Percentiles rank a stretch among this genome's conserved stretches.
These are phyloP conservation scores for Prunus padus DNA, from an alignment of 306 rosid genomes.

Conservation along the genomic window DNA sequence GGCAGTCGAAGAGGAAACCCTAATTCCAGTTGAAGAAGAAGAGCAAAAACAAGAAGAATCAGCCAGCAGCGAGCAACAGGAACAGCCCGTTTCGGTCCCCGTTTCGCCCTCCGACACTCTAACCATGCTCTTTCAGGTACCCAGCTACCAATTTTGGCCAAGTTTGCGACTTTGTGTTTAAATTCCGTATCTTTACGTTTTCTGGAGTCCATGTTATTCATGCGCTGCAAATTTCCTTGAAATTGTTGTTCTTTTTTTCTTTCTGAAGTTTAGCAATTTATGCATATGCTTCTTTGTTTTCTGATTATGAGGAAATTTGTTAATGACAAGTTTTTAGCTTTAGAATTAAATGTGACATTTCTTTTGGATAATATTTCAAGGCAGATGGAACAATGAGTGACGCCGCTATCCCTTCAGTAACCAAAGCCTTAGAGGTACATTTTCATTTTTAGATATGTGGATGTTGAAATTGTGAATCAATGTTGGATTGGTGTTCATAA, in stretches of 20 bases:
- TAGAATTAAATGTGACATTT: conserved; percentile 4
- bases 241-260: background rate
- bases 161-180: background rate
- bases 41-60: background rate
- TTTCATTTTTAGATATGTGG: background rate
- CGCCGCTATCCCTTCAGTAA: conserved; percentile 54
- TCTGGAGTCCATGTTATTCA: background rate
- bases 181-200: background rate
- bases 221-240: background rate
- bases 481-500: background rate
- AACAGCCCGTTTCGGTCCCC: conserved; percentile 66
- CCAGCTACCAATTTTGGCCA: background rate
- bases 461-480: background rate
- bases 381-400: conserved; percentile 87
- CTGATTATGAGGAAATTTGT: background rate
- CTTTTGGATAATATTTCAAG: conserved; percentile 38
- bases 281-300: background rate
- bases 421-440: conserved; percentile 63
- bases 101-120: conserved; percentile 78
- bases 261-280: background rate
- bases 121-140: conserved; percentile 85
- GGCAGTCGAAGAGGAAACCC: conserved; percentile 53
- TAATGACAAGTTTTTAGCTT: conserved; percentile 11
- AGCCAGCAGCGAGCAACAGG: conserved; percentile 7
- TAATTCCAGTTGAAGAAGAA: conserved; percentile 35